These are phyloP conservation scores for Fusarium ramigenum DNA, from an alignment of 2,329 filamentous ascomycete species.

Conservation along the genomic window DNA sequence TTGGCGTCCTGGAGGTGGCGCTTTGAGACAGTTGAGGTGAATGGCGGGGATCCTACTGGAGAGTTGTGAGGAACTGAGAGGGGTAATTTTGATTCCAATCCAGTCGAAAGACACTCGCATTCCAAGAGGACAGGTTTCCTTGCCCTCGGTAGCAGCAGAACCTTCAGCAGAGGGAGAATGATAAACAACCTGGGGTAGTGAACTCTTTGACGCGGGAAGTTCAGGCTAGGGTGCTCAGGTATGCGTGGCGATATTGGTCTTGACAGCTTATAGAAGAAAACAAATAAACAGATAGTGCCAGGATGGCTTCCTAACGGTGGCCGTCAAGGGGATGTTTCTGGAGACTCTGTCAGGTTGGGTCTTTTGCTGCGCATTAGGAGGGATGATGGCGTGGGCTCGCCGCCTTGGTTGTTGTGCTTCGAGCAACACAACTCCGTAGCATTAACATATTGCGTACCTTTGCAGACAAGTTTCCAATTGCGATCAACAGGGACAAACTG, in stretches of 20 bases:
- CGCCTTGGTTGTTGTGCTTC: neutral
- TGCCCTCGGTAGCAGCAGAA: slow-evolving; percentile 36
- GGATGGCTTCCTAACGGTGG: slow-evolving; percentile 35
- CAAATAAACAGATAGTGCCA: slow-evolving; percentile 34
- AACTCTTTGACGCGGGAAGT: slow-evolving; percentile 31
- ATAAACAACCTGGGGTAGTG: slow-evolving; percentile 37
- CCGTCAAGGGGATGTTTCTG: slow-evolving; percentile 5
- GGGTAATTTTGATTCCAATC: slow-evolving; percentile 49
- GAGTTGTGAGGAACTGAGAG: slow-evolving; percentile 45
- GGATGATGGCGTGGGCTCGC: slow-evolving; percentile 12
- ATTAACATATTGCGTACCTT: slow-evolving; percentile 27
- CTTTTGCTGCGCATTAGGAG: neutral
- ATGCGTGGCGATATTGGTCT: slow-evolving; percentile 35
- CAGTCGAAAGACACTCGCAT: slow-evolving; percentile 51
- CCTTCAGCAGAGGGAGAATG: slow-evolving; percentile 18
- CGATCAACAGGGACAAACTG: slow-evolving; percentile 26
- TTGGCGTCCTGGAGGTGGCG: slow-evolving; percentile 46
- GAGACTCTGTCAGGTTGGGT: slow-evolving; percentile 22
- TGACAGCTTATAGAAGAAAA: slow-evolving; percentile 22
- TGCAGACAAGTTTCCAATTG: slow-evolving; percentile 16
- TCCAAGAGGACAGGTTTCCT: slow-evolving; percentile 47
- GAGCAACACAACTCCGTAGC: slow-evolving; percentile 1
- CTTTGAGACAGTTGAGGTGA: slow-evolving; percentile 49
- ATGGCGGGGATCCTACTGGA: slow-evolving; percentile 47
- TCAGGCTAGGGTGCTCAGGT: slow-evolving; percentile 31